Evolutionary conservation across 2,329 filamentous ascomycete genomes (phyloP).

Genomic region (Colletotrichum sp.): DNA sequence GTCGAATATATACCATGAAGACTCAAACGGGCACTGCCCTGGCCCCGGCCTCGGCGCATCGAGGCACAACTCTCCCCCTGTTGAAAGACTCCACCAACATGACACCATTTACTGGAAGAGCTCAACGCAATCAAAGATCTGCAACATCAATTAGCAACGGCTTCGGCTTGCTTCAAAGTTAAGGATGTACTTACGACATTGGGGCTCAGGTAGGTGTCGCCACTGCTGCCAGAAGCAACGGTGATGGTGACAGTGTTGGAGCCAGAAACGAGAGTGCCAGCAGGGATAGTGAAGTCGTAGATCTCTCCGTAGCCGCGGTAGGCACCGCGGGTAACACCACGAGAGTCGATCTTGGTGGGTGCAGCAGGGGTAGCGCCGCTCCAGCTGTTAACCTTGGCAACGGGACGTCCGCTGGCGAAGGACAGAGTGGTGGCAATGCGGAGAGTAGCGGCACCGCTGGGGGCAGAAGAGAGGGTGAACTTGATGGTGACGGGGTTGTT

Average conservation of each 20-base stretch:
- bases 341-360: constrained; percentile 67
- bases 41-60: not conserved
- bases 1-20: constrained; percentile 12
- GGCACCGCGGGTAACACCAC: constrained; percentile 69
- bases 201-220: constrained; percentile 59
- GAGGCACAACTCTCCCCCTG: not conserved
- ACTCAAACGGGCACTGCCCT: not conserved
- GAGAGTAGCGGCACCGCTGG: constrained; percentile 59
- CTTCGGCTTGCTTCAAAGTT: not conserved
- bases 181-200: constrained; percentile 47
- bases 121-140: constrained; percentile 23
- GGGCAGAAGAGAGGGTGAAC: constrained; percentile 58
- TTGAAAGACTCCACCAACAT: not conserved
- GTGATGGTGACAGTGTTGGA: constrained; percentile 68
- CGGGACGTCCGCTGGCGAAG: constrained; percentile 64
- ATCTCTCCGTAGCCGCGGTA: constrained; percentile 69
- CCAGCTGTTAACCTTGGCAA: constrained; percentile 62
- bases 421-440: constrained; percentile 69
- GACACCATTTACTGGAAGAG: constrained; percentile 7
- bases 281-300: constrained; percentile 65
- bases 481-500: constrained; percentile 67
- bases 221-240: constrained; percentile 63
- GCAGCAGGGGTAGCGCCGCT: constrained; percentile 52
- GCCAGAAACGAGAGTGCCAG: constrained; percentile 63
- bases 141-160: not conserved